Conservation (phyloP, 2,329 filamentous ascomycete species). For the Sclerotinia subarctica region DNA sequence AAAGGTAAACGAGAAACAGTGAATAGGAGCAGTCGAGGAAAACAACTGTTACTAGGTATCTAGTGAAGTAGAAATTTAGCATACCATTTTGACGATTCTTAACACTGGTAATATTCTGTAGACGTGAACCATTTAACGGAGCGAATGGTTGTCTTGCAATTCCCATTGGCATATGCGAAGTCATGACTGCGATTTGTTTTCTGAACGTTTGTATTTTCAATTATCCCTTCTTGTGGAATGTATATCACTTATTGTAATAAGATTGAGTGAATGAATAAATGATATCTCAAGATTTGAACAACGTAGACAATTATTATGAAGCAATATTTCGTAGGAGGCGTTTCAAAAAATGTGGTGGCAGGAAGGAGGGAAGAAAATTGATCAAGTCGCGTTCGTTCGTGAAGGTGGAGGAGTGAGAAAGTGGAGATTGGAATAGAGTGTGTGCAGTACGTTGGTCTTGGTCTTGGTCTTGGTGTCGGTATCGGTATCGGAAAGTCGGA, state of each 20-base stretch:
- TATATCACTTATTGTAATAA: background rate
- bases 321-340: background rate
- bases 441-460: background rate
- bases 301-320: background rate
- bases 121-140: constrained; percentile 64
- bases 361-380: constrained; percentile 8
- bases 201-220: constrained; percentile 1
- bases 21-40: background rate
- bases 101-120: constrained; percentile 68
- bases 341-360: constrained; percentile 8
- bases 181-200: constrained; percentile 24
- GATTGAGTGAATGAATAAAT: background rate
- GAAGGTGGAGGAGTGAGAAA: constrained; percentile 3
- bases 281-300: background rate
- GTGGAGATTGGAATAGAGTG: background rate
- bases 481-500: background rate
- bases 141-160: constrained; percentile 65
- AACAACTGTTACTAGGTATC: background rate
- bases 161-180: constrained; percentile 34
- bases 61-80: constrained; percentile 19
- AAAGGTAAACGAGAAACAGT: background rate
- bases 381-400: constrained; percentile 1
- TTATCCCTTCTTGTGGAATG: background rate
- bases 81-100: constrained; percentile 77
- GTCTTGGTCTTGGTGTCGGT: background rate